Evolutionary conservation across 225 moss, liverwort and hornwort genomes (phyloP).

Genomic region (Physcomitrium patens): DNA sequence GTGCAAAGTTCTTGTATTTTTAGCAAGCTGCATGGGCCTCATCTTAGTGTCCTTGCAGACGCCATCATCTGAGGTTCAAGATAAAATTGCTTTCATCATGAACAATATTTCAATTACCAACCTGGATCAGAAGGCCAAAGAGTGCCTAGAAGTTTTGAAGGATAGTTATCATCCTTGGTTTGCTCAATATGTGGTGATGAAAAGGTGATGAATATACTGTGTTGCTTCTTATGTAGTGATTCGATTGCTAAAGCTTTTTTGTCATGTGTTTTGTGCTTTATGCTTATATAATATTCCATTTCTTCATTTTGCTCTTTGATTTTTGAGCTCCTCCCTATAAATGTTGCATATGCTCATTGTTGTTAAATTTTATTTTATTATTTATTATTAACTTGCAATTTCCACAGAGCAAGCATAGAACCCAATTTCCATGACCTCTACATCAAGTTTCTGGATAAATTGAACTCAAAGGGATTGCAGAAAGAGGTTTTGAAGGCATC

Average conservation of each 20-base stretch:
- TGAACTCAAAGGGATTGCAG: conserved; percentile 78
- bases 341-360: conserved; percentile 29
- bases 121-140: conserved; percentile 92
- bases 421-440: conserved; percentile 99
- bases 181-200: conserved; percentile 99
- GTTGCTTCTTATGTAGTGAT: not conserved
- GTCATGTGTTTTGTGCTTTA: conserved; percentile 16
- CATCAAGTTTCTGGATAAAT: conserved; percentile 89
- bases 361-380: conserved; percentile 7
- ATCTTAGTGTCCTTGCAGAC: conserved; percentile 47
- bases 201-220: conserved; percentile 59
- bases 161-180: conserved; percentile 91
- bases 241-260: conserved; percentile 1
- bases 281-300: not conserved
- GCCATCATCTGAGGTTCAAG: conserved; percentile 80
- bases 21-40: conserved; percentile 6
- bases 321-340: conserved; percentile 12
- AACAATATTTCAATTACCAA: conserved; percentile 96
- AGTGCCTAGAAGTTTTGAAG: conserved; percentile 83
- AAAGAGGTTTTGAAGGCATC: conserved; percentile 94
- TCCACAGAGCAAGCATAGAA: conserved; percentile 94
- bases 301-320: conserved; percentile 22
- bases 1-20: conserved; percentile 20
- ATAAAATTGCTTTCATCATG: conserved; percentile 97
- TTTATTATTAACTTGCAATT: conserved; percentile 10